Evolutionary conservation across 208 protist species (phyloP), one percentile per base, ranked within the genome.

Genomic region (Tritrichomonas foetus): DNA sequence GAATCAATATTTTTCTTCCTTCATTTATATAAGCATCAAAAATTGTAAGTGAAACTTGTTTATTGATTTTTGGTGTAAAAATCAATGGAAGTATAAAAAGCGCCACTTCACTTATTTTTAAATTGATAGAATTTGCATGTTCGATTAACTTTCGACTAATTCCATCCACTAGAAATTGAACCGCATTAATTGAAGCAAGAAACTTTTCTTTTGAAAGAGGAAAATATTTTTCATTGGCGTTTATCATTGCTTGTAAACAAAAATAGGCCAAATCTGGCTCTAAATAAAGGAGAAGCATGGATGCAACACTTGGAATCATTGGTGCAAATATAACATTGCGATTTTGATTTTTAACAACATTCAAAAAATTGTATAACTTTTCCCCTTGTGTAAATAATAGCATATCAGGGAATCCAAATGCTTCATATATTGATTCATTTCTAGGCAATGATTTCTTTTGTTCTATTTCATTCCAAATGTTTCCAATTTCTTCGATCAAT

Each of bases 1-100:
- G 44, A 39, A 82, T 41, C 3, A 82, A 41, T 20, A 82, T 50
- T 82, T 82, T 82, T 41, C 74, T 82, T 82, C 74, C 74, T 82
- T 82, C 74, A 20, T 30, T n/a, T n/a, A 82, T 41, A 50, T 50
- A 82, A 14, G 33, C 41, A 39, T 82, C 74, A 27, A 82, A 82
- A 13, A 82, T 30, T 22, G 74, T 82, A 50, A 82, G 30, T 9
- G 74, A 33, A 41, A 82, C 33, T 8, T 82, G 33, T 27, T 47
- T 82, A 3, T 30, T 14, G 30, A 39, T 50, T 3, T 30, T 47
- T n/a, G 74, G 33, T 47, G 41, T 30, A 41, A 82, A 82, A 16
- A 82, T n/a, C 3, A 82, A 14, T 30, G 74, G 74, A 50, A 82
- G n/a, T 30, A 82, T 25, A 27, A 39, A 30, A 8, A 82, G 30